Conservation (phyloP, 1,284 basidiomycete genomes). For the Austroboletus novae-zelandiae region DNA sequence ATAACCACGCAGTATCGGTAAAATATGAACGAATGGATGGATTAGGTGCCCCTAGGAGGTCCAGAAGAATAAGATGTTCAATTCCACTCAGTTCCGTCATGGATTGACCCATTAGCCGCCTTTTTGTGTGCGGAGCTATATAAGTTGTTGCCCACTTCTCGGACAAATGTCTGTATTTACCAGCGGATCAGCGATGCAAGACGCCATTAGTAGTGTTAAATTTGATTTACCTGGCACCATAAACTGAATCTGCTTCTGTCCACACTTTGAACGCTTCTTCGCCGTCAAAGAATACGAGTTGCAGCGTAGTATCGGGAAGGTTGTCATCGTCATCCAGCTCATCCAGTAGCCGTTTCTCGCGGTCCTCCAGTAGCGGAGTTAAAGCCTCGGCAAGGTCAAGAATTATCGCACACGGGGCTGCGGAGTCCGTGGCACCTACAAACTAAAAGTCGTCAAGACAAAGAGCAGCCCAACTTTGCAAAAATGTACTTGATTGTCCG, state of each 20-base stretch:
- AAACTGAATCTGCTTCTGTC: slow-evolving; percentile 89
- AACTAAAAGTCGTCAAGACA: slow-evolving; percentile 55
- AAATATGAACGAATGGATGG: slow-evolving; percentile 80
- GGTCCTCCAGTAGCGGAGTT: slow-evolving; percentile 63
- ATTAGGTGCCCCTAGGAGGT: slow-evolving; percentile 76
- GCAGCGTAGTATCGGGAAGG: slow-evolving; percentile 79
- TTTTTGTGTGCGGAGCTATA: slow-evolving; percentile 56
- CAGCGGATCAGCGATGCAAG: slow-evolving; percentile 3
- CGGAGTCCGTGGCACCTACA: slow-evolving; percentile 96
- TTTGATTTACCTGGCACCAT: slow-evolving; percentile 75
- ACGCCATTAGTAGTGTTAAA: neutral
- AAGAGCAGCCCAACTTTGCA: neutral
- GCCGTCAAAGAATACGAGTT: slow-evolving; percentile 97
- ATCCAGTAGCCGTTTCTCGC: slow-evolving; percentile 55
- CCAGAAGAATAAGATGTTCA: slow-evolving; percentile 88
- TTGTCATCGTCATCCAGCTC: slow-evolving; percentile 73
- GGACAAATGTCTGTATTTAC: slow-evolving; percentile 70
- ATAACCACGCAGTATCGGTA: slow-evolving; percentile 90
- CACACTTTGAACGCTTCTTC: slow-evolving; percentile 95
- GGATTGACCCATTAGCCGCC: slow-evolving; percentile 52
- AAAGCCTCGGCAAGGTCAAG: slow-evolving; percentile 85
- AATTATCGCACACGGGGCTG: slow-evolving; percentile 92
- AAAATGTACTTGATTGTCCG: slow-evolving; percentile 64
- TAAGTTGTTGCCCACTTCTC: slow-evolving; percentile 77
- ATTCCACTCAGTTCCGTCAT: slow-evolving; percentile 74